Conservation (phyloP, 768 basidiomycete species). For the Daedaleopsis sinensis region DNA sequence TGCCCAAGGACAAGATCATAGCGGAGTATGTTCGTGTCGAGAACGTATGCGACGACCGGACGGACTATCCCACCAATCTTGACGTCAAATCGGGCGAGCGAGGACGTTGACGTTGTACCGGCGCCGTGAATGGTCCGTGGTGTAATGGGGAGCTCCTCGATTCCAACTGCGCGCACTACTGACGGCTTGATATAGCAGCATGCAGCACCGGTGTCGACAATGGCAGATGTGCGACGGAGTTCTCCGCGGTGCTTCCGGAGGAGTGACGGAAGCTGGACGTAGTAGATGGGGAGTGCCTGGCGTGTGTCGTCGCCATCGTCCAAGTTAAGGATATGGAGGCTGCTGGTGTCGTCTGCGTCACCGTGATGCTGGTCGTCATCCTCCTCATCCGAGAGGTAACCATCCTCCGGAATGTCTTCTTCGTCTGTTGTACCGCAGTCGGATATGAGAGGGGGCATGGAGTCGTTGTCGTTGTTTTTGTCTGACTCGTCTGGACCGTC, state of each 20-base stretch:
- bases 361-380: neutral
- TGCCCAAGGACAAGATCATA: slow-evolving; percentile 8
- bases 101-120: neutral
- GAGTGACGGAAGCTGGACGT: neutral
- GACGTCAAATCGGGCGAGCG: neutral
- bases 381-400: neutral
- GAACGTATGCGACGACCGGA: neutral
- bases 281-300: neutral
- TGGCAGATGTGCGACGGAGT: neutral
- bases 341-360: neutral
- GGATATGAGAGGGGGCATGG: neutral
- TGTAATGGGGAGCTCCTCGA: neutral
- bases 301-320: neutral
- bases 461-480: neutral
- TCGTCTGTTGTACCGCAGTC: neutral
- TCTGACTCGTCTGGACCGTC: too few species aligned
- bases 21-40: slow-evolving; percentile 2
- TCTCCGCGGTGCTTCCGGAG: neutral
- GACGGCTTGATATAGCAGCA: slow-evolving; percentile 4
- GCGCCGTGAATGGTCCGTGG: neutral
- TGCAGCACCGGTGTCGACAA: slow-evolving; percentile 8
- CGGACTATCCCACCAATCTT: slow-evolving; percentile 2
- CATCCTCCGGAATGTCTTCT: neutral
- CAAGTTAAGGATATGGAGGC: neutral
- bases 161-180: neutral